Conservation (phyloP, 768 basidiomycete species). For the Amanita rimosa region DNA sequence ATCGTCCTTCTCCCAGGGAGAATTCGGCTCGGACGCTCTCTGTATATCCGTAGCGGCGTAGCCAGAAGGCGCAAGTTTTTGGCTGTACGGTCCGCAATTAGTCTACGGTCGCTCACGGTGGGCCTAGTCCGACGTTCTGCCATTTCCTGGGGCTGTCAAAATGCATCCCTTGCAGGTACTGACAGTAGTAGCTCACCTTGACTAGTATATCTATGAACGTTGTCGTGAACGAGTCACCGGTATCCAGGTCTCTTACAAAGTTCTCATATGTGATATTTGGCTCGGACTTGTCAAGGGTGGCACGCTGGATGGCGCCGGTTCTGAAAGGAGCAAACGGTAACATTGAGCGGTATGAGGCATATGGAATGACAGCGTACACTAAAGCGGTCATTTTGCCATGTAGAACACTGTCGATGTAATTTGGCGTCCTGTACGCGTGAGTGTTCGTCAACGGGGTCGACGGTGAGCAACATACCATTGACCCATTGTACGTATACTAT, state of each 20-base stretch:
- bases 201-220: slow-evolving; percentile 67
- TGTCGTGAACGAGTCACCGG: slow-evolving; percentile 73
- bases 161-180: not conserved
- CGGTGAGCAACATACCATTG: slow-evolving; percentile 10
- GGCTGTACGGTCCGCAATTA: slow-evolving; percentile 60
- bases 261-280: slow-evolving; percentile 60
- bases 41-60: slow-evolving; percentile 41
- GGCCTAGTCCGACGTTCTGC: slow-evolving; percentile 59
- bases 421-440: slow-evolving; percentile 43
- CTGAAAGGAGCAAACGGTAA: slow-evolving; percentile 20
- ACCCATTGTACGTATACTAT: slow-evolving; percentile 28
- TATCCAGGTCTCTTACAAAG: slow-evolving; percentile 69
- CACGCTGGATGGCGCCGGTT: slow-evolving; percentile 61
- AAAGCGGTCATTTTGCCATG: slow-evolving; percentile 65
- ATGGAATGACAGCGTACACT: slow-evolving; percentile 42
- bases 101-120: slow-evolving; percentile 38
- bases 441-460: slow-evolving; percentile 8
- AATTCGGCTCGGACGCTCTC: slow-evolving; percentile 24
- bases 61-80: slow-evolving; percentile 49
- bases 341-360: slow-evolving; percentile 1
- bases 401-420: slow-evolving; percentile 64
- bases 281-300: slow-evolving; percentile 53
- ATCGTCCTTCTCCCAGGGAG: slow-evolving; percentile 24
- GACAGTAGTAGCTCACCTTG: slow-evolving; percentile 37
- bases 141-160: slow-evolving; percentile 41